phyloP scores from a whole-genome alignment of 768 basidiomycete species.

The Kwoniella heveanensis region DNA sequence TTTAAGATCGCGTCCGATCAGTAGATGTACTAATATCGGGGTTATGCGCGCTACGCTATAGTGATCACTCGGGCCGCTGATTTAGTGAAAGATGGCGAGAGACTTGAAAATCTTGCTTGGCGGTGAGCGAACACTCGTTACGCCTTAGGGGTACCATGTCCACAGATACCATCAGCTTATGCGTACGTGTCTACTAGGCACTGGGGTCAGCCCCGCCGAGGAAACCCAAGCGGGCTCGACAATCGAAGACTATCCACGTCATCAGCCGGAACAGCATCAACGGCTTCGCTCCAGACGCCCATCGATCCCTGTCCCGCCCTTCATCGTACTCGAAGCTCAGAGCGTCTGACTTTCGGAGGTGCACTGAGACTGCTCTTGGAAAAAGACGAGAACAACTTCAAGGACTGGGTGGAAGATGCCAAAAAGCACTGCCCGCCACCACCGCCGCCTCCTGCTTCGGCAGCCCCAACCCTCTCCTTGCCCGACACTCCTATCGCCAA shows the following conservation, averaged over 20 bases:
- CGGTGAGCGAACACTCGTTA: constrained; percentile 26
- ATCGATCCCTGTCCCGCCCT: constrained; percentile 20
- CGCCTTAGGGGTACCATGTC: neutral
- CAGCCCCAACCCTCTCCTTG: constrained; percentile 35
- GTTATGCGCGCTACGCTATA: too few species aligned
- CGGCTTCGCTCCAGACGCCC: constrained; percentile 31
- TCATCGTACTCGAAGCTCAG: constrained; percentile 19
- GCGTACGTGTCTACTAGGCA: constrained; percentile 14
- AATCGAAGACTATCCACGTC: constrained; percentile 27
- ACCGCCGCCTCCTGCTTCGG: neutral
- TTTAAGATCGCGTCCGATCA: too few species aligned
- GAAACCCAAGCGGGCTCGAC: neutral
- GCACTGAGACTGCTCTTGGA: constrained; percentile 43
- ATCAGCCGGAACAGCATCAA: constrained; percentile 29
- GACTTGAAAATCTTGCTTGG: constrained; percentile 52
- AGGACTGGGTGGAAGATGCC: constrained; percentile 51
- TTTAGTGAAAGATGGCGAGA: constrained; percentile 48
- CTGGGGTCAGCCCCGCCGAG: constrained; percentile 27
- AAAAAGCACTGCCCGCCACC: constrained; percentile 26
- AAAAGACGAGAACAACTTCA: constrained; percentile 48
- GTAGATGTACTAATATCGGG: too few species aligned
- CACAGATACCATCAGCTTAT: neutral
- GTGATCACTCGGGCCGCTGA: constrained; percentile 45
- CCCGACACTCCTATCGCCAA: constrained; percentile 46
- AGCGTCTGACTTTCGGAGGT: constrained; percentile 39